phyloP scores from a whole-genome alignment of 257 asterid genomes.

The Anisodus acutangulus region DNA sequence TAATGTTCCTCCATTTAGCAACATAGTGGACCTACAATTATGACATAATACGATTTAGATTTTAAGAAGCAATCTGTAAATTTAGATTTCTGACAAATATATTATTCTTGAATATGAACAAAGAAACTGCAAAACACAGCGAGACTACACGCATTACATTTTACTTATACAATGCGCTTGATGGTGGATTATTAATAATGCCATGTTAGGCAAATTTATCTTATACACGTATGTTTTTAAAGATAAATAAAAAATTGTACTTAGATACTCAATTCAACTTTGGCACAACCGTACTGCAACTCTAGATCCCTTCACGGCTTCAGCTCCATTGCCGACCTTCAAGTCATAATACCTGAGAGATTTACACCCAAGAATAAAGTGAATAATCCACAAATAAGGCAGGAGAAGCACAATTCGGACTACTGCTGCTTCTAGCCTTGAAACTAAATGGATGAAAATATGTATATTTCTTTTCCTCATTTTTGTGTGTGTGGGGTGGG shows the following conservation, averaged over 20 bases:
- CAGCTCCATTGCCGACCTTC: constrained; percentile 81
- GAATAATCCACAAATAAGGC: not conserved
- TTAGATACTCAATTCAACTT: constrained; percentile 60
- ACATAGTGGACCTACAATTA: constrained; percentile 84
- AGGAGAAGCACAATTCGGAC: not conserved
- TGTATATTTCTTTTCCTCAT: too few species aligned
- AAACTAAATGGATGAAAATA: too few species aligned
- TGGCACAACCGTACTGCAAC: constrained; percentile 93
- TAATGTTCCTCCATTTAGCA: constrained; percentile 89
- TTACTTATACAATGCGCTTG: not conserved
- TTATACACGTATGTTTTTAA: constrained; percentile 16
- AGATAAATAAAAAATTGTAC: constrained; percentile 42
- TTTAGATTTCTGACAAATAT: not conserved
- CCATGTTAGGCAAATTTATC: not conserved
- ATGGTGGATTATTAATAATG: not conserved
- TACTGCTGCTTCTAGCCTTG: not conserved
- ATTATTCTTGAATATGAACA: not conserved
- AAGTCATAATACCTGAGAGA: constrained; percentile 81
- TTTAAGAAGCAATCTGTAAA: constrained; percentile 10
- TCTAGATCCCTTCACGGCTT: constrained; percentile 98
- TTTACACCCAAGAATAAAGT: constrained; percentile 28
- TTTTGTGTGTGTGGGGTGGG: too few species aligned
- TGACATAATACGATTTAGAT: constrained; percentile 23
- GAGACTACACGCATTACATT: not conserved
- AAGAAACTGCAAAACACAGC: constrained; percentile 6